These are phyloP conservation scores for Scleroderma bovista DNA, from an alignment of 768 basidiomycete species.

Conservation along the genomic window DNA sequence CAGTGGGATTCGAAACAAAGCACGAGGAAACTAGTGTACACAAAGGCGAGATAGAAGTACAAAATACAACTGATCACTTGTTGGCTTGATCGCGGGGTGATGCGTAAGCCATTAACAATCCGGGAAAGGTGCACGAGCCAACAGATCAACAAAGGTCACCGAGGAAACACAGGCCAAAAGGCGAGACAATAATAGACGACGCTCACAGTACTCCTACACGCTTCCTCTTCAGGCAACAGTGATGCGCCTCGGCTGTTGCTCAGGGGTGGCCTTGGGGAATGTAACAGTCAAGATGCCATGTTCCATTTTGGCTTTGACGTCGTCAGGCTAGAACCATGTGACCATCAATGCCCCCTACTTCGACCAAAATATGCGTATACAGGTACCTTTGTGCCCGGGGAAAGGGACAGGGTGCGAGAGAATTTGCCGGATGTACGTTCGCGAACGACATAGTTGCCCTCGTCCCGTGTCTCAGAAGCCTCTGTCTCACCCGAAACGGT, in stretches of 20 bases:
- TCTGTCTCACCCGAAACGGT: constrained; percentile 46
- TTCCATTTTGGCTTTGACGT: constrained; percentile 43
- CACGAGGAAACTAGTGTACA: no score
- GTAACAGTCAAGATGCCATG: constrained; percentile 47
- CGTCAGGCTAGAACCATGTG: constrained; percentile 17
- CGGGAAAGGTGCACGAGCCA: no score
- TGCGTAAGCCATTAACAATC: no score
- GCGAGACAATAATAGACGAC: no score
- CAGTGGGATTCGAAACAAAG: no score
- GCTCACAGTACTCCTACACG: no score
- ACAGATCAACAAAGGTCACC: no score
- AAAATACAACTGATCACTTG: no score
- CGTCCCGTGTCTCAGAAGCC: constrained; percentile 28
- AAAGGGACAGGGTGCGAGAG: constrained; percentile 42
- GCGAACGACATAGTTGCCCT: constrained; percentile 30
- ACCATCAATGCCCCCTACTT: not conserved
- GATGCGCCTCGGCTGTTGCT: constrained; percentile 40
- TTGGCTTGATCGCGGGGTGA: no score
- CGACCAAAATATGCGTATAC: not conserved
- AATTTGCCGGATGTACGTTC: constrained; percentile 48
- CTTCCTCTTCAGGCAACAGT: no score
- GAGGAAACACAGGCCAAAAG: no score
- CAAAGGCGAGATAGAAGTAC: no score
- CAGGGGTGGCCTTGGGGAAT: constrained; percentile 44
- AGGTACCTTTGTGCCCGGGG: constrained; percentile 43